Base-by-base conservation (phyloP, 2,329 filamentous ascomycete species). In the Fusarium setosum region DNA sequence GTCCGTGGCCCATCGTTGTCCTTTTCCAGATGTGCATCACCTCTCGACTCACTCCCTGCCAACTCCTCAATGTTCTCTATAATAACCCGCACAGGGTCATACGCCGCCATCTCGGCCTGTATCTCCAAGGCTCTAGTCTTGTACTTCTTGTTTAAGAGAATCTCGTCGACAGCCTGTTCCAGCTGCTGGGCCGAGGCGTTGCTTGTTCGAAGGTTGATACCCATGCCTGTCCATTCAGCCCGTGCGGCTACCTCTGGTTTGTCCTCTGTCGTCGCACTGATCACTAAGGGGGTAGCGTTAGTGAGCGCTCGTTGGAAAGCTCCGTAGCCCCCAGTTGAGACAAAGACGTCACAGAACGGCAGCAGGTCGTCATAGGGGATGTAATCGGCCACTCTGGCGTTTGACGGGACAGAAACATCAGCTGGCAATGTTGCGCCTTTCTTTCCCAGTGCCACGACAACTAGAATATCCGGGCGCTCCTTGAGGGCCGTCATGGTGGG, bases 401-500 rank as follows among this genome's bases (percentile, higher is more conserved):
- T 57, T 23, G 20, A 37, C 5, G 54, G 54, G 3, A 56, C 31
- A 3, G 23, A 3, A 15, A 51, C 18, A 11, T 1, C 15, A 8
- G 45, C 13, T 5, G 42, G 29, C 6, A 56, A 37, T 0, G 8
- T 12, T 9, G 45, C 54, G 26, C 54, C 54, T 3, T 32, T 38
- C 45, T 51, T 31, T 3, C 54, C 54, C 1, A 52, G 7, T 1
- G n/a, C 47, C 21, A 52, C 54, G 6, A 57, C 26, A 1, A 57
- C 54, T 2, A 57, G 11, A 10, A 47, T 57, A 15, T 57, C 42
- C 7, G 58, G 49, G 12, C 58, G 47, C 32, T 45, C 38, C 17
- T 57, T 48, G 21, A 61, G 37, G 23, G 58, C 52, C 9, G 31
- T 32, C 12, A 57, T 57, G 10, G 58, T 31, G 15, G 58, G 58